A percentile compares a stretch with the other conserved stretches of the same genome.
Conservation (phyloP, 306 rosid species). For the Ceratonia siliqua region DNA sequence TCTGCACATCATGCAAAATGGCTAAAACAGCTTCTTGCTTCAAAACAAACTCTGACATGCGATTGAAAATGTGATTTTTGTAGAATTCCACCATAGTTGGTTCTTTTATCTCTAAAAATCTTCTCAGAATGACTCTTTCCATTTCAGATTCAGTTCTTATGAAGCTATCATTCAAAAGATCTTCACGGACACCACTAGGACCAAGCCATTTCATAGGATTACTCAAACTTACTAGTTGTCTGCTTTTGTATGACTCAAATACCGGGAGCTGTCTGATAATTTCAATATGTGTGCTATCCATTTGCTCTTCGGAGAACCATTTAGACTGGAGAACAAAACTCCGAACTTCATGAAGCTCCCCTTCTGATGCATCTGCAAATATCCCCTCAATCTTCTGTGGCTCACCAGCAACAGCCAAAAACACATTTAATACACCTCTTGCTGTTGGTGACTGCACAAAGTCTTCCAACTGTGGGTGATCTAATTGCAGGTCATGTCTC, state of each 20-base stretch:
- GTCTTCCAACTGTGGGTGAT: constrained; percentile 76
- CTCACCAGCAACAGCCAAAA: constrained; percentile 78
- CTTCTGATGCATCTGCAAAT: constrained; percentile 72
- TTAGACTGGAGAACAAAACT: constrained; percentile 94
- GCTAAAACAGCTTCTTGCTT: constrained; percentile 59
- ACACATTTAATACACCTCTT: constrained; percentile 69
- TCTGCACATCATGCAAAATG: constrained; percentile 73
- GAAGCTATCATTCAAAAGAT: constrained; percentile 79
- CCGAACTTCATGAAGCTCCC: constrained; percentile 92
- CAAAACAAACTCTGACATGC: constrained; percentile 66
- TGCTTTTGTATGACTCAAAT: constrained; percentile 80
- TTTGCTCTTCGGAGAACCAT: constrained; percentile 81
- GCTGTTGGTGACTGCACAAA: constrained; percentile 86
- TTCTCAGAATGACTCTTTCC: constrained; percentile 72
- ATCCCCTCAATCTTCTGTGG: constrained; percentile 68
- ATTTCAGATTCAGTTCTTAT: constrained; percentile 79
- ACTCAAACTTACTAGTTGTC: constrained; percentile 77
- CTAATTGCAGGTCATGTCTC: constrained; percentile 72
- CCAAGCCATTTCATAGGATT: constrained; percentile 85
- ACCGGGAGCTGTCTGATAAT: constrained; percentile 76
- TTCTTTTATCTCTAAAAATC: constrained; percentile 68
- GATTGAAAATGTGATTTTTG: constrained; percentile 73
- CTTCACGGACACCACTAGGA: constrained; percentile 74
- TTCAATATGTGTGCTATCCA: constrained; percentile 66
- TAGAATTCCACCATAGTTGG: constrained; percentile 81